Conservation (phyloP, 495 filamentous ascomycete genomes). For the Parathielavia appendiculata region DNA sequence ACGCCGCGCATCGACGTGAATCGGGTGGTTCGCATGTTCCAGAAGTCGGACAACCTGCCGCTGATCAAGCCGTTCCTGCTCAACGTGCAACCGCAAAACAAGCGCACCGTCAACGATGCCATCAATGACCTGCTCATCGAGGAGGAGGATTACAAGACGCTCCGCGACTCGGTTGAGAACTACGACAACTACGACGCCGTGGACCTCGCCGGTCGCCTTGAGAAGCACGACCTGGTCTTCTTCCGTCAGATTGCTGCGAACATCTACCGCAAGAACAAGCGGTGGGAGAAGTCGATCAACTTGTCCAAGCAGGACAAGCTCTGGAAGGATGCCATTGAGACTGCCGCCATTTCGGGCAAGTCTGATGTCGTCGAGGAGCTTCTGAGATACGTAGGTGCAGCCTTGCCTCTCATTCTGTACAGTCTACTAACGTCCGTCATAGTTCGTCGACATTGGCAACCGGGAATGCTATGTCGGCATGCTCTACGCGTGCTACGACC, state of each 20-base stretch:
- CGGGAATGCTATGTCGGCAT: constrained; percentile 98
- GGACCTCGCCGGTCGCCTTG: constrained; percentile 87
- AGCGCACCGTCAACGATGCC: constrained; percentile 93
- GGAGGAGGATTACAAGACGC: constrained; percentile 98
- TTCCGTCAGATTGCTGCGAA: constrained; percentile 97
- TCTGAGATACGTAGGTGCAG: constrained; percentile 81
- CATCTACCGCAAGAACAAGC: constrained; percentile 99
- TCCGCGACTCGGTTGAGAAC: constrained; percentile 95
- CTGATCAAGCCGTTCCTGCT: constrained; percentile 99
- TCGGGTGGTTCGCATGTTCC: constrained; percentile 96
- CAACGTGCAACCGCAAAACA: constrained; percentile 95
- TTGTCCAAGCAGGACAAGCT: constrained; percentile 99
- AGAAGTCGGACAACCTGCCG: constrained; percentile 96
- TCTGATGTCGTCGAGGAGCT: constrained; percentile 90
- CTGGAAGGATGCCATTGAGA: constrained; percentile 99
- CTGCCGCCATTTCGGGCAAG: constrained; percentile 90
- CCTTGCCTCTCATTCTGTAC: background rate
- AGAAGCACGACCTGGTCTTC: constrained; percentile 97
- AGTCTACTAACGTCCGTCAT: constrained; percentile 32
- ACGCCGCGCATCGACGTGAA: constrained; percentile 95
- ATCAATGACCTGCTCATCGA: constrained; percentile 98
- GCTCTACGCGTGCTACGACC: constrained; percentile 97
- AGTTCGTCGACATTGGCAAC: constrained; percentile 99
- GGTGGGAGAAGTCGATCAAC: constrained; percentile 99
- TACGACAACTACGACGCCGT: constrained; percentile 98